These are phyloP conservation scores for Plectosphaerella plurivora DNA, from an alignment of 2,329 filamentous ascomycete genomes.

Conservation along the genomic window DNA sequence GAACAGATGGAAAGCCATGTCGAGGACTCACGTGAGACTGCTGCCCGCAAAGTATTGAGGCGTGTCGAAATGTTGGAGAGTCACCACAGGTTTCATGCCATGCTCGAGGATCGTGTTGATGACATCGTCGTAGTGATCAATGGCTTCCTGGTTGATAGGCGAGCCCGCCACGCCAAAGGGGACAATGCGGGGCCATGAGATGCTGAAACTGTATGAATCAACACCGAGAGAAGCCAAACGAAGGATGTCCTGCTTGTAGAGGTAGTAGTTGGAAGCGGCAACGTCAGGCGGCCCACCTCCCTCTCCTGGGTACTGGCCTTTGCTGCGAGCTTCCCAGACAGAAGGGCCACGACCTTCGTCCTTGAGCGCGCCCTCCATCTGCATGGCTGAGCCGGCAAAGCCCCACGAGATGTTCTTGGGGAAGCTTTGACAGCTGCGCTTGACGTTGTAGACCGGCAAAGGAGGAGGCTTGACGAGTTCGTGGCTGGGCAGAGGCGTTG, in stretches of 20 bases:
- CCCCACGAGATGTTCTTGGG: constrained; percentile 13
- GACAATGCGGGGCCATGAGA: constrained; percentile 47
- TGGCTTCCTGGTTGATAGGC: constrained; percentile 44
- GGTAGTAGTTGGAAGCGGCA: constrained; percentile 44
- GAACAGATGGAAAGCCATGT: no score
- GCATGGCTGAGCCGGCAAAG: constrained; percentile 2
- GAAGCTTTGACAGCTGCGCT: constrained; percentile 26
- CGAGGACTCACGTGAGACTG: no score
- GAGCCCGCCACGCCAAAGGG: constrained; percentile 45
- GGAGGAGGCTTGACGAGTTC: constrained; percentile 30
- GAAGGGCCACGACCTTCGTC: constrained; percentile 2
- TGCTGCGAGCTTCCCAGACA: background rate
- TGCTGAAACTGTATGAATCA: constrained; percentile 46
- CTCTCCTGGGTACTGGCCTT: background rate
- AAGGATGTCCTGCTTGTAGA: constrained; percentile 53
- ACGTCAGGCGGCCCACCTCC: background rate
- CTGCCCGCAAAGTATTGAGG: background rate
- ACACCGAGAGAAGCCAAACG: constrained; percentile 46
- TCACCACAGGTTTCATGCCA: constrained; percentile 43
- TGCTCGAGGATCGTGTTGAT: constrained; percentile 43
- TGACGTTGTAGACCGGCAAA: constrained; percentile 6
- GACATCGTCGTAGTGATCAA: constrained; percentile 50
- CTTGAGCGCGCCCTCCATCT: constrained; percentile 4
- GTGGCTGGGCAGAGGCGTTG: constrained; percentile 48
- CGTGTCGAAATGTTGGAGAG: constrained; percentile 43